Percentiles rank a stretch among this genome's conserved stretches.
Evolutionary conservation across 768 basidiomycete species (phyloP).

Genomic region (Lactifluus hygrophoroides): DNA sequence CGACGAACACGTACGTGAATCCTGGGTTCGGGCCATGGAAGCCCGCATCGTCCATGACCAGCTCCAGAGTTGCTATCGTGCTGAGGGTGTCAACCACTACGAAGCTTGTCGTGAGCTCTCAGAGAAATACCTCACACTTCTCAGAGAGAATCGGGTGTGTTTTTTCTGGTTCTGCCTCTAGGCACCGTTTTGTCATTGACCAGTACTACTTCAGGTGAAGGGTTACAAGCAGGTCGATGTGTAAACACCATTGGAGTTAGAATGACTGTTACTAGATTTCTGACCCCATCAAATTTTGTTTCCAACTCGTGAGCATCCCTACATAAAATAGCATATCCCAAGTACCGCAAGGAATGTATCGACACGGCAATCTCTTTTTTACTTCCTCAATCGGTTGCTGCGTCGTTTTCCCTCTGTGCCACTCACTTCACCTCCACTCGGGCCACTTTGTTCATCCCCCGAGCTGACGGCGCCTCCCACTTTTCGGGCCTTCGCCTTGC

Average conservation of each 20-base stretch:
- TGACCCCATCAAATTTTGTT: not conserved
- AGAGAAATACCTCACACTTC: slow-evolving; percentile 72
- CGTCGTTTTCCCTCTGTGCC: slow-evolving; percentile 43
- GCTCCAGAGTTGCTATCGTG: slow-evolving; percentile 79
- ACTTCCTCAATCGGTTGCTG: slow-evolving; percentile 41
- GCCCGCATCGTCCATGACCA: slow-evolving; percentile 81
- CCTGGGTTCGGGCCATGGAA: slow-evolving; percentile 94
- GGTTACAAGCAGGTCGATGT: slow-evolving; percentile 77
- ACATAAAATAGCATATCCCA: not conserved
- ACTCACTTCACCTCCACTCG: slow-evolving; percentile 58
- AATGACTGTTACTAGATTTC: not conserved
- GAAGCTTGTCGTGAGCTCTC: slow-evolving; percentile 83
- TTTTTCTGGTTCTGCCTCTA: not conserved
- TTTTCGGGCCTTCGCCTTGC: slow-evolving; percentile 50
- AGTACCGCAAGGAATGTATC: not conserved
- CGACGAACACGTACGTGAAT: slow-evolving; percentile 75
- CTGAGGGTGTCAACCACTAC: slow-evolving; percentile 87
- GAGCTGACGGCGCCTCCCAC: slow-evolving; percentile 38
- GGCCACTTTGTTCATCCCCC: slow-evolving; percentile 42
- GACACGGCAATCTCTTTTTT: slow-evolving; percentile 29
- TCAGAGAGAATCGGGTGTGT: slow-evolving; percentile 72
- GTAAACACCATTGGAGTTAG: slow-evolving; percentile 23
- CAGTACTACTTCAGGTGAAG: slow-evolving; percentile 48
- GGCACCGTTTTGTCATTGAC: not conserved
- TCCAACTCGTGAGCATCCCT: not conserved